Conservation (phyloP, 2,329 filamentous ascomycete species). For the Microdochium nivale region DNA sequence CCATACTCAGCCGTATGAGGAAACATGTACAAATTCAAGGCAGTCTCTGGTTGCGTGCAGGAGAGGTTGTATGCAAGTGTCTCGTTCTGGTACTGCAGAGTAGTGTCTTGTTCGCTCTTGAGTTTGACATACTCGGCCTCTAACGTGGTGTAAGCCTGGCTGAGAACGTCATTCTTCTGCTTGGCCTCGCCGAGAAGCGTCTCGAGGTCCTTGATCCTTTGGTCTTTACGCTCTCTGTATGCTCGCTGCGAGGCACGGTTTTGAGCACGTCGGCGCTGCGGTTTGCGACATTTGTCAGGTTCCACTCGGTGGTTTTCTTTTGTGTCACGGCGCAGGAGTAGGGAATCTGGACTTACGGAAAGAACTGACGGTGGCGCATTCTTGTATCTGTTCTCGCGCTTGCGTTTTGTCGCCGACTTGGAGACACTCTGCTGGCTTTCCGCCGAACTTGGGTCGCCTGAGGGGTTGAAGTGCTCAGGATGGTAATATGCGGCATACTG, state of each 20-base stretch:
- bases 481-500: constrained; percentile 15
- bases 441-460: constrained; percentile 11
- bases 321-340: neutral
- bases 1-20: constrained; percentile 5
- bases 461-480: constrained; percentile 13
- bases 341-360: constrained; percentile 28
- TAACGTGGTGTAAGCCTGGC: constrained; percentile 42
- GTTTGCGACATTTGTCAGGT: neutral
- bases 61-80: constrained; percentile 13
- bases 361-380: constrained; percentile 41
- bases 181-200: constrained; percentile 42
- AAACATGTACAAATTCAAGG: constrained; percentile 16
- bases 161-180: constrained; percentile 45
- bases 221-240: constrained; percentile 55
- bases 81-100: constrained; percentile 14
- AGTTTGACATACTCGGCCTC: constrained; percentile 34
- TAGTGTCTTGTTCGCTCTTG: constrained; percentile 21
- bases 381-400: constrained; percentile 43
- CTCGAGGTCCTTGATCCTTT: constrained; percentile 57
- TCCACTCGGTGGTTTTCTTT: neutral
- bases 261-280: constrained; percentile 47
- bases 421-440: constrained; percentile 13
- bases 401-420: constrained; percentile 35
- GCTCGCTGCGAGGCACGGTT: constrained; percentile 53
- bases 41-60: constrained; percentile 7